Conservation (phyloP, 23 red algal species). For the Chondrus crispus region DNA sequence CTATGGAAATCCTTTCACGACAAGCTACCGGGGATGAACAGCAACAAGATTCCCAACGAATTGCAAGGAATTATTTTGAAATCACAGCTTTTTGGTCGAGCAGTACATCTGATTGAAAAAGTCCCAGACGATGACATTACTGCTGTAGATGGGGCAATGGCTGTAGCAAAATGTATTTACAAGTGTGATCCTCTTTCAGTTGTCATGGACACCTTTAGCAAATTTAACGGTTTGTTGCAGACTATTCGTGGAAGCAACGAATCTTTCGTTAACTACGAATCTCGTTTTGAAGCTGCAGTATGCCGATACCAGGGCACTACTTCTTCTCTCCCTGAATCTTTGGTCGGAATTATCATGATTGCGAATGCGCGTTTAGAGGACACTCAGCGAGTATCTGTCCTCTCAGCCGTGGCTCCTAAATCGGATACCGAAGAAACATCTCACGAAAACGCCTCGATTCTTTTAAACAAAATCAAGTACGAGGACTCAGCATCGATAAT, state of each 20-base stretch:
- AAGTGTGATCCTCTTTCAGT: neutral
- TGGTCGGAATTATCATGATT: neutral
- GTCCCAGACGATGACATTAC: neutral
- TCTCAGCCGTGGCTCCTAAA: neutral
- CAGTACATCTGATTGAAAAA: neutral
- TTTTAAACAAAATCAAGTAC: neutral
- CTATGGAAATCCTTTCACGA: neutral
- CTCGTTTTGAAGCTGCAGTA: neutral
- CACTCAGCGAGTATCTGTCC: neutral
- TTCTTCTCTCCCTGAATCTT: neutral
- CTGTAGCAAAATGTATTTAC: neutral
- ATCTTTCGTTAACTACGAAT: neutral
- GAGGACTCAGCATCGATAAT: neutral
- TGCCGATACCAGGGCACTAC: neutral
- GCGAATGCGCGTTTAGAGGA: neutral
- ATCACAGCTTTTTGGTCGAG: neutral
- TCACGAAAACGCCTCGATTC: neutral
- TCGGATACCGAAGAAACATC: neutral
- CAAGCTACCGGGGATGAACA: neutral
- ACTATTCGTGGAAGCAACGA: neutral
- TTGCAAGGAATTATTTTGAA: neutral
- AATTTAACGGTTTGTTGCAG: neutral
- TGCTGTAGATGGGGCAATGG: neutral
- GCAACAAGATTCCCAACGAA: neutral
- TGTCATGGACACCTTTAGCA: neutral